phyloP scores from a whole-genome alignment of 768 basidiomycete species.

The Agrocybe pediades region DNA sequence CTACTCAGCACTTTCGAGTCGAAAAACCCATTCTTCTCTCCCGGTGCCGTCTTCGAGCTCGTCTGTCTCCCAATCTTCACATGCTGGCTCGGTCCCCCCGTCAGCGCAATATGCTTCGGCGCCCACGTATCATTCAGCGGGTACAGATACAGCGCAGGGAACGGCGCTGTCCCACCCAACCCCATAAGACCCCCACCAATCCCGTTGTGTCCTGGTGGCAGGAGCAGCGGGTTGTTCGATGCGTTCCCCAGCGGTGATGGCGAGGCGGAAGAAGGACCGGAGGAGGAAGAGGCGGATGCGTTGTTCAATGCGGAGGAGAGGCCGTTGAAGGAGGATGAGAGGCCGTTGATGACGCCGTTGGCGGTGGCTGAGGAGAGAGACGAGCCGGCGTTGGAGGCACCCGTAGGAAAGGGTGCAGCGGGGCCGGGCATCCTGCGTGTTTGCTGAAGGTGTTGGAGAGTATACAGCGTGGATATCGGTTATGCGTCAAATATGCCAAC shows the following conservation, averaged over 20 bases:
- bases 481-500: no score
- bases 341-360: not conserved
- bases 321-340: not conserved
- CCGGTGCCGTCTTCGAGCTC: constrained; percentile 91
- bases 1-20: constrained; percentile 93
- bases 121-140: constrained; percentile 94
- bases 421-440: no score
- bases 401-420: not conserved
- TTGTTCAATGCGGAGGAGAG: constrained; percentile 1
- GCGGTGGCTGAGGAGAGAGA: not conserved
- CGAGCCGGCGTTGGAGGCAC: not conserved
- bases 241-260: no score
- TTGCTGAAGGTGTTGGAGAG: no score
- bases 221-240: no score
- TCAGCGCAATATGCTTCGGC: constrained; percentile 91
- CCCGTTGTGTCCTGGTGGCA: no score
- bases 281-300: not conserved
- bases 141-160: constrained; percentile 70
- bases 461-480: no score
- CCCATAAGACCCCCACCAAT: no score
- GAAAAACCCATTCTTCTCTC: constrained; percentile 94
- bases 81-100: constrained; percentile 47
- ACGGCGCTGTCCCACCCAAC: no score
- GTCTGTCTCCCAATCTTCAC: constrained; percentile 96
- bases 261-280: no score